Conservation (phyloP, 2,329 filamentous ascomycete species). For the Didymella exigua region DNA sequence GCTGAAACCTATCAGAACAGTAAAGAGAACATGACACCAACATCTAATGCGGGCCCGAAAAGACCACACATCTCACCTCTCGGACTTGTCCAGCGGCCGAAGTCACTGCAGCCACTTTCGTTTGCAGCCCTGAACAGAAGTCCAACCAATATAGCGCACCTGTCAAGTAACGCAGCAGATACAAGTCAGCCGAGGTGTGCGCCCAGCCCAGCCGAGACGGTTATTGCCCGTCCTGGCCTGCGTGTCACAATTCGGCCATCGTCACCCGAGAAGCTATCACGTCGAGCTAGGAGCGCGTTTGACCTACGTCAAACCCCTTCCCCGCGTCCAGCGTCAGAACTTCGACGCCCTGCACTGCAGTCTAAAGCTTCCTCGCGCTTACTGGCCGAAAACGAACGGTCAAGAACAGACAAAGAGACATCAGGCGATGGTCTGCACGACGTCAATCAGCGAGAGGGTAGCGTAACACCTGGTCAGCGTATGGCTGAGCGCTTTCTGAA, state of each 20-base stretch:
- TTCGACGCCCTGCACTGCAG: conserved; percentile 8
- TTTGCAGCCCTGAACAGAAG: conserved; percentile 18
- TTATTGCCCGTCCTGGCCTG: conserved; percentile 21
- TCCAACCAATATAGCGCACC: conserved; percentile 20
- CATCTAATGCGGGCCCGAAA: not conserved
- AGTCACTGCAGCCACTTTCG: conserved; percentile 28
- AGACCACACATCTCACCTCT: conserved; percentile 1
- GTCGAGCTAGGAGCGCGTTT: conserved; percentile 41
- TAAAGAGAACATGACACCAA: conserved; percentile 37
- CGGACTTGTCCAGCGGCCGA: conserved; percentile 13
- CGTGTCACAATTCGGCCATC: conserved; percentile 24
- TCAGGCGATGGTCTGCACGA: not conserved
- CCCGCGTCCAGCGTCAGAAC: conserved; percentile 13
- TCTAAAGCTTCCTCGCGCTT: conserved; percentile 20
- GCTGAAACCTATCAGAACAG: conserved; percentile 1
- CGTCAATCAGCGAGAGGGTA: conserved; percentile 17
- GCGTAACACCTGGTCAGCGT: conserved; percentile 33
- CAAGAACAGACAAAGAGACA: not conserved
- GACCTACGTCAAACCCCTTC: conserved; percentile 31
- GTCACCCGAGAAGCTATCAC: conserved; percentile 28
- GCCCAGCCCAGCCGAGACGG: conserved; percentile 1
- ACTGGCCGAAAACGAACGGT: conserved; percentile 25
- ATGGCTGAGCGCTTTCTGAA: conserved; percentile 38
- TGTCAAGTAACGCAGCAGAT: conserved; percentile 19
- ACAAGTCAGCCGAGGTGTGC: not conserved